phyloP scores from a whole-genome alignment of 352 stramenopile species.

The Phytophthora tubulina region DNA sequence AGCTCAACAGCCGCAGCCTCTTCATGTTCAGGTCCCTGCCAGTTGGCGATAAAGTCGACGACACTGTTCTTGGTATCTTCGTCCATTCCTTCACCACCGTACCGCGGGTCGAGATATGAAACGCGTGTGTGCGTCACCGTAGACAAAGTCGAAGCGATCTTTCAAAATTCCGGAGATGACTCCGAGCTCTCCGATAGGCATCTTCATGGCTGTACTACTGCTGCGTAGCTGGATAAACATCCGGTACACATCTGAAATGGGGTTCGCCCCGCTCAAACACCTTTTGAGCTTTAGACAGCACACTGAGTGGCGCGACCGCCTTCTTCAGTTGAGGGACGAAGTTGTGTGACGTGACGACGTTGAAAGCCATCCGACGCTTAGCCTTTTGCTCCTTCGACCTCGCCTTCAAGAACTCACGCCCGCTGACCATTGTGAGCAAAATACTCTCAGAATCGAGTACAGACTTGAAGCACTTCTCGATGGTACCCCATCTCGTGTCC shows the following conservation, averaged over 20 bases:
- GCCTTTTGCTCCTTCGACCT: conserved; percentile 9
- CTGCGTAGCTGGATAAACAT: not conserved
- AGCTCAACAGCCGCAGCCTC: not conserved
- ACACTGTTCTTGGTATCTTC: not conserved
- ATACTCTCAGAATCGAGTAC: not conserved
- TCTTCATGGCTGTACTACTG: not conserved
- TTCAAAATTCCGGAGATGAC: not conserved
- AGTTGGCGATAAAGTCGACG: not conserved
- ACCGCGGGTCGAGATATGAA: not conserved
- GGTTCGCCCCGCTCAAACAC: not conserved
- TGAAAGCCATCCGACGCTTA: not conserved
- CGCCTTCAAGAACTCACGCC: not conserved
- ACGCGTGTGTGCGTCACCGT: not conserved
- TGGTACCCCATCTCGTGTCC: conserved; percentile 7
- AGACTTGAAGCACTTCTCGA: conserved; percentile 5
- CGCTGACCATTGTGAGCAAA: not conserved
- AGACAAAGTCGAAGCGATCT: not conserved
- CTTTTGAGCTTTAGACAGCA: conserved; percentile 1
- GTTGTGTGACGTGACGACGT: not conserved
- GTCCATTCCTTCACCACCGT: not conserved
- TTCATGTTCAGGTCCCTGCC: not conserved
- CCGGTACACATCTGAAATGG: not conserved
- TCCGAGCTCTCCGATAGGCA: not conserved
- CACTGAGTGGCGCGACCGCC: not conserved
- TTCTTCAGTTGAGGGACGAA: conserved; percentile 9